phyloP scores from a whole-genome alignment of 495 filamentous ascomycete species.

The Hypoxylon trugodes region DNA sequence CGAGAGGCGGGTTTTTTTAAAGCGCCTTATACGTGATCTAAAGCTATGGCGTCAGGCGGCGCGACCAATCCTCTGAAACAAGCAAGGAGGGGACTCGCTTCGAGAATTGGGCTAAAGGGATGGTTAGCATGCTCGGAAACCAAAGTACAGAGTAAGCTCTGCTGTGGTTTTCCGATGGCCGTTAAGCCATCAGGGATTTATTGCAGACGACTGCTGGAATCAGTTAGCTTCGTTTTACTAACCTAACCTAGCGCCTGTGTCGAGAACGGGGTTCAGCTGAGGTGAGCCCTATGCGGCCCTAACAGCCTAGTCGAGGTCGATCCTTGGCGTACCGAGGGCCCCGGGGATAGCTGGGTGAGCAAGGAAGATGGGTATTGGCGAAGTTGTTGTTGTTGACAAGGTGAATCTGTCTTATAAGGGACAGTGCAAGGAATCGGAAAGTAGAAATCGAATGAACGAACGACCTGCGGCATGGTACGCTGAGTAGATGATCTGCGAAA shows the following conservation, averaged over 20 bases:
- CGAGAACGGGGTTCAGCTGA: constrained; percentile 39
- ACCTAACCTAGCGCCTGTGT: constrained; percentile 22
- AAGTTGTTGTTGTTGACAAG: constrained; percentile 1
- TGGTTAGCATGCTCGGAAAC: constrained; percentile 2
- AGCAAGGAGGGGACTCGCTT: neutral
- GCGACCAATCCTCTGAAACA: constrained; percentile 16
- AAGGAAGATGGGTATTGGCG: constrained; percentile 4
- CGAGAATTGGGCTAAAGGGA: constrained; percentile 6
- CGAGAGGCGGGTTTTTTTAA: constrained; percentile 8
- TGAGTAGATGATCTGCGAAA: constrained; percentile 10
- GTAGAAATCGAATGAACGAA: constrained; percentile 11
- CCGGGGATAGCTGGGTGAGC: constrained; percentile 14
- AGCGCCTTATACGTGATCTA: constrained; percentile 23
- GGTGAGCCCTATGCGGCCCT: constrained; percentile 39
- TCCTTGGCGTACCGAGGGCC: constrained; percentile 22
- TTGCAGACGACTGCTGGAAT: constrained; percentile 26
- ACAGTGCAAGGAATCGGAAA: too few relatives aligned
- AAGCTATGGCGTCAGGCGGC: constrained; percentile 12
- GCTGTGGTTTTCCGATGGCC: constrained; percentile 17
- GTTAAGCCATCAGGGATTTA: constrained; percentile 21
- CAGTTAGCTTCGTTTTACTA: constrained; percentile 26
- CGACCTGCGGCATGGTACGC: neutral
- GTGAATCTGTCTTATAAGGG: constrained; percentile 19
- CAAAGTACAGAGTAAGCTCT: constrained; percentile 12
- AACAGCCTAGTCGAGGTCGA: constrained; percentile 31